Base-by-base conservation (phyloP, 768 basidiomycete species). In the Pilatotrama ljubarskyi region DNA sequence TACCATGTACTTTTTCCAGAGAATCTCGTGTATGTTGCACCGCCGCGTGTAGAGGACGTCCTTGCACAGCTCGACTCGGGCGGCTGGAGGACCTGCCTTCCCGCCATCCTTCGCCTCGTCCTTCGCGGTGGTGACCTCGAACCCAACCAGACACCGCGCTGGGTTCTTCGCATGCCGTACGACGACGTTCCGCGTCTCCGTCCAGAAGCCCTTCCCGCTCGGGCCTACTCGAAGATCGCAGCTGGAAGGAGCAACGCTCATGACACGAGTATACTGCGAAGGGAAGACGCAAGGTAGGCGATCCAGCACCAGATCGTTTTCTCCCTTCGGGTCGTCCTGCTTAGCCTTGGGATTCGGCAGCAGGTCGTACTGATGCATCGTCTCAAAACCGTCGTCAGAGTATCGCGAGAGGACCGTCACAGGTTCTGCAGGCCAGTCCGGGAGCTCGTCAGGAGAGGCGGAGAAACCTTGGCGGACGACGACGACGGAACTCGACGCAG, bases 201-300 rank as follows among this genome's bases (percentile, higher is more conserved):
- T 66, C 72, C 74, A 76, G 59, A 72, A 66, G n/a, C 75, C 75
- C 59, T 72, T 72, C 35, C 75, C 75, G 55, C 68, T 73, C 24
- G 63, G 62, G 15, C 72, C 67, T 5, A 70, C 64, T 11, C 58
- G 59, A 32, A 75, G 60, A 40, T 66, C 60, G 46, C 65, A 57
- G 61, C 64, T 69, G 3, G 74, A 75, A 0, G 75, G 74, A 9
- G 70, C 58, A 15, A 74, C 70, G 10, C 44, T 44, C 35, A 69
- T 51, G 14, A 61, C 58, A n/a, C 62, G 63, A 8, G 73, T 62
- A 25, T 62, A 65, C 10, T 49, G 55, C 29, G 66, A 58, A 0
- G 73, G 69, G 53, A 72, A 68, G 35, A 64, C 54, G 66, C 67
- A 74, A 2, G 73, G 73, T 6, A 66, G 53, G 32, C 61, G 52